Evolutionary conservation across 768 basidiomycete species (phyloP).

Genomic region (Leccinum pellstonianum): DNA sequence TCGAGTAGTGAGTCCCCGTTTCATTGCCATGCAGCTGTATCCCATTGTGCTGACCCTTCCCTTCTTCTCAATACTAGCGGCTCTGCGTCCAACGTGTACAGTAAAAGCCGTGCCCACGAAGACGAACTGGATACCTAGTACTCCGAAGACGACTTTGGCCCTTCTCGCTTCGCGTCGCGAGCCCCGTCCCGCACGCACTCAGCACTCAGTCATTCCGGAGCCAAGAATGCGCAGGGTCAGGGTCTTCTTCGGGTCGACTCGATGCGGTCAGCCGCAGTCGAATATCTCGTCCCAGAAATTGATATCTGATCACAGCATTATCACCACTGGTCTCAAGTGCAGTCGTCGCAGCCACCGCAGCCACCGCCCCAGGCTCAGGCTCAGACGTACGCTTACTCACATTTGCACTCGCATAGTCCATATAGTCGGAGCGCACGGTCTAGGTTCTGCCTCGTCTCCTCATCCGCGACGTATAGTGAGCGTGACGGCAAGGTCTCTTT

Average conservation of each 20-base stretch:
- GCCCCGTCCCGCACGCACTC: constrained; percentile 47
- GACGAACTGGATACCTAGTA: constrained; percentile 49
- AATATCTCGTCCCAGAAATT: constrained; percentile 18
- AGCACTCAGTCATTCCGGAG: constrained; percentile 36
- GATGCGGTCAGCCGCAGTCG: constrained; percentile 29
- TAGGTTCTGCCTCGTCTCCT: constrained; percentile 28
- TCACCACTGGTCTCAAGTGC: constrained; percentile 7
- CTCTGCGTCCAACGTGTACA: constrained; percentile 81
- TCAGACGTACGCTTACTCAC: neutral
- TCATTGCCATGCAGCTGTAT: neutral
- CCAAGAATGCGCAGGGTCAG: constrained; percentile 33
- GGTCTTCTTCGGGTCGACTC: constrained; percentile 27
- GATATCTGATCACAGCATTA: constrained; percentile 13
- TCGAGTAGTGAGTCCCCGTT: constrained; percentile 58
- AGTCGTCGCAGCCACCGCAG: too few relatives aligned
- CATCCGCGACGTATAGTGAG: constrained; percentile 22
- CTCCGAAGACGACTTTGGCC: too few relatives aligned
- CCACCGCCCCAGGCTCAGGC: neutral
- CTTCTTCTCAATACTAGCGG: constrained; percentile 44
- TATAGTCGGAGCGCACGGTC: constrained; percentile 24
- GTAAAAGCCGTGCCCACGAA: constrained; percentile 73
- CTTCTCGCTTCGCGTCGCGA: constrained; percentile 18
- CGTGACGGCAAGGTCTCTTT: constrained; percentile 27
- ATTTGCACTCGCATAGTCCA: constrained; percentile 12
- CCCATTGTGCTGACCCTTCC: neutral